These are phyloP conservation scores for Lathyrus aphaca DNA, from an alignment of 306 rosid species.

Conservation along the genomic window DNA sequence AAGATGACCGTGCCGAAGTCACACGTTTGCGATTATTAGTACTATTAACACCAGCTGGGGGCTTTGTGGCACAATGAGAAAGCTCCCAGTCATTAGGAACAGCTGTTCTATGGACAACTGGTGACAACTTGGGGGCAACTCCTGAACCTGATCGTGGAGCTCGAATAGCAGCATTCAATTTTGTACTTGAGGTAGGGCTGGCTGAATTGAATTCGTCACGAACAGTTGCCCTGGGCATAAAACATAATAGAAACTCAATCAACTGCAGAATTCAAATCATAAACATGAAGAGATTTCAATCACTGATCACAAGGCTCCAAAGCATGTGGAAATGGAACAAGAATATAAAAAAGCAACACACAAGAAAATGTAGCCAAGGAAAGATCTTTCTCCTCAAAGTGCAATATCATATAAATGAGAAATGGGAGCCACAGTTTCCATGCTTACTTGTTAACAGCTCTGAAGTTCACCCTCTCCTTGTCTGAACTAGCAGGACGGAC, in stretches of 20 bases:
- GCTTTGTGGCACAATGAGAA: conserved; percentile 75
- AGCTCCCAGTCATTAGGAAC: conserved; percentile 89
- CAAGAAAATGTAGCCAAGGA: conserved; percentile 21
- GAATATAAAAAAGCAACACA: conserved; percentile 32
- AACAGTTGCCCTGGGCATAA: conserved; percentile 62
- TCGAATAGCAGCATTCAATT: conserved; percentile 74
- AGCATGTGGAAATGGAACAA: conserved; percentile 23
- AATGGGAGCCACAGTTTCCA: conserved; percentile 16
- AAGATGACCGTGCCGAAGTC: conserved; percentile 76
- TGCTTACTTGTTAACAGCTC: conserved; percentile 85
- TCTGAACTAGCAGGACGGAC: conserved; percentile 77
- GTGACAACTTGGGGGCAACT: conserved; percentile 82
- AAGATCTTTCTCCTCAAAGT: conserved; percentile 12
- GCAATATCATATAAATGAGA: conserved; percentile 32
- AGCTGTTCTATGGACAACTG: conserved; percentile 71
- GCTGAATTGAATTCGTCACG: conserved; percentile 87
- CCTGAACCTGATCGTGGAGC: conserved; percentile 92
- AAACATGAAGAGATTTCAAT: conserved; percentile 25
- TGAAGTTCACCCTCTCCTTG: conserved; percentile 80
- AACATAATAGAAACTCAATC: conserved; percentile 35
- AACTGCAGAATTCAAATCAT: conserved; percentile 30
- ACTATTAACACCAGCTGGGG: conserved; percentile 69
- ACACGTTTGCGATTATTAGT: conserved; percentile 83
- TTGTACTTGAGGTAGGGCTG: conserved; percentile 77
- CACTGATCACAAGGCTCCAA: conserved; percentile 22